phyloP scores from a whole-genome alignment of 2,329 filamentous ascomycete genomes.

The Botrytis sinoallii region DNA sequence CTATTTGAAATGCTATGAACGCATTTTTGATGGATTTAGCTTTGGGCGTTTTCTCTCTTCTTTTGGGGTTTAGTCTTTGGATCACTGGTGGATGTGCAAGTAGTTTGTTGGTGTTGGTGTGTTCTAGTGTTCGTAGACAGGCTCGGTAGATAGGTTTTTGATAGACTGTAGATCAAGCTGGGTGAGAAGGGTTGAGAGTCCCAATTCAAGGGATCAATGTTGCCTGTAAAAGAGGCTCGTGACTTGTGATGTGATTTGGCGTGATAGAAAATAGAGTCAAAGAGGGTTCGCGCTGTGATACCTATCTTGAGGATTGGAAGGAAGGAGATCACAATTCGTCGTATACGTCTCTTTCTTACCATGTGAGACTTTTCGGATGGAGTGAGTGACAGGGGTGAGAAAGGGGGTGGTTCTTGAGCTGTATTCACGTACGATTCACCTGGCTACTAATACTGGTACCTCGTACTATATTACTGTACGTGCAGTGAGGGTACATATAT shows the following conservation, averaged over 20 bases:
- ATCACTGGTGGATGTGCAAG: not conserved
- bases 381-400: not conserved
- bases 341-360: not conserved
- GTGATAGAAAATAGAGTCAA: not conserved
- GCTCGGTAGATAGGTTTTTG: not conserved
- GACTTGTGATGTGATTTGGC: not conserved
- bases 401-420: not conserved
- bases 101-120: not conserved
- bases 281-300: not conserved
- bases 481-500: not conserved
- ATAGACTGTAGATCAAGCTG: not conserved
- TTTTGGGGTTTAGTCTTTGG: not conserved
- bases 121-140: not conserved
- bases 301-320: not conserved
- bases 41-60: not conserved
- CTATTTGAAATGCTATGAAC: slow-evolving; percentile 1
- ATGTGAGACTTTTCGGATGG: not conserved
- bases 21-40: not conserved
- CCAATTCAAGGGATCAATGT: not conserved
- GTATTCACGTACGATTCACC: not conserved
- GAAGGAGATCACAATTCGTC: not conserved
- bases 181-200: not conserved
- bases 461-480: not conserved
- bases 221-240: not conserved
- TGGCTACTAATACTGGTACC: not conserved